phyloP scores from a whole-genome alignment of 257 asterid species.

The Anisodus tanguticus region DNA sequence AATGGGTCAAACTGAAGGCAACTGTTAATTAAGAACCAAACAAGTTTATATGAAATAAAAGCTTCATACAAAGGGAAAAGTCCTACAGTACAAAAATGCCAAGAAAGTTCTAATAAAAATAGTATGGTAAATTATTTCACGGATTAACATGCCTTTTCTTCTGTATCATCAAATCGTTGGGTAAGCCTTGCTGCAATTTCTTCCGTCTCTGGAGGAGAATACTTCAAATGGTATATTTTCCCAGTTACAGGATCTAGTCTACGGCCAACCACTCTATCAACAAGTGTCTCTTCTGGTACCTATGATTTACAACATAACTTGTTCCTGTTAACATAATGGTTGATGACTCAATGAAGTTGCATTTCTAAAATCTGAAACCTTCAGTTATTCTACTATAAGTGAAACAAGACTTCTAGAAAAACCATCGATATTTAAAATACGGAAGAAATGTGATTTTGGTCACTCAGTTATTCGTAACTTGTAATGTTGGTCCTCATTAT shows the following conservation, averaged over 20 bases:
- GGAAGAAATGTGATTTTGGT: background rate
- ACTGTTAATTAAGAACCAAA: background rate
- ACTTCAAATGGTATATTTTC: constrained; percentile 88
- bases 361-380: background rate
- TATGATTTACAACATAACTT: constrained; percentile 33
- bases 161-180: constrained; percentile 97
- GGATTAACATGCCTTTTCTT: constrained; percentile 71
- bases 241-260: constrained; percentile 96
- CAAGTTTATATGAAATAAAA: background rate
- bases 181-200: constrained; percentile 95
- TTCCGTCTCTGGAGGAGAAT: constrained; percentile 92
- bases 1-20: background rate
- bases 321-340: background rate
- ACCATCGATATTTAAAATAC: background rate
- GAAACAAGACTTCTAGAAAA: background rate
- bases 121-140: background rate
- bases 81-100: background rate
- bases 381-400: background rate
- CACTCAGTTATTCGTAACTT: background rate
- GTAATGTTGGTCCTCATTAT: background rate
- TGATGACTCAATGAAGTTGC: background rate
- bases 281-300: constrained; percentile 92
- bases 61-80: background rate
- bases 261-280: constrained; percentile 98
- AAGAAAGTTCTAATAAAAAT: background rate